Percentiles rank a stretch among this genome's conserved stretches.
phyloP scores from a whole-genome alignment of 2,329 filamentous ascomycete genomes.

The Exophiala spinifera region DNA sequence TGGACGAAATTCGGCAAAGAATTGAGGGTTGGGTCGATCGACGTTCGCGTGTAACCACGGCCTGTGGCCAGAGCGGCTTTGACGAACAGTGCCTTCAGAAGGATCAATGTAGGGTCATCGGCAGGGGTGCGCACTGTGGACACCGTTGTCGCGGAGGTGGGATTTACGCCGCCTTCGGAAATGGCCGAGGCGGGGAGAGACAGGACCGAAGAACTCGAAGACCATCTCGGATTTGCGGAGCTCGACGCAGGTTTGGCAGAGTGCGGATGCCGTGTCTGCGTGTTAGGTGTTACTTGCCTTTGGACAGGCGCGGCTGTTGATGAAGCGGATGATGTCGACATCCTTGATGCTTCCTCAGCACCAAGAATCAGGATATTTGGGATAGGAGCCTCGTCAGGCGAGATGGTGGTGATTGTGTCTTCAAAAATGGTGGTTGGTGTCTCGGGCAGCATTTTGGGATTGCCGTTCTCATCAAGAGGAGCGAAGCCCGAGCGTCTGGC shows the following conservation, averaged over 20 bases:
- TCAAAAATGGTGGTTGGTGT: slow-evolving; percentile 95
- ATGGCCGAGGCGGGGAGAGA: slow-evolving; percentile 64
- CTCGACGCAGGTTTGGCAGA: slow-evolving; percentile 22
- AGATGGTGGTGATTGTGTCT: slow-evolving; percentile 68
- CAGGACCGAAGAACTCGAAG: slow-evolving; percentile 73
- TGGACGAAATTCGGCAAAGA: slow-evolving; percentile 75
- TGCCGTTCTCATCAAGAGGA: slow-evolving; percentile 30
- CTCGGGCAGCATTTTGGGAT: slow-evolving; percentile 58
- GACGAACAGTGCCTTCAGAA: slow-evolving; percentile 74
- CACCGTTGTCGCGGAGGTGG: slow-evolving; percentile 47
- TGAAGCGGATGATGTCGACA: slow-evolving; percentile 16
- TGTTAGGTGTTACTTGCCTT: slow-evolving; percentile 16
- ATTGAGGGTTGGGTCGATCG: slow-evolving; percentile 54
- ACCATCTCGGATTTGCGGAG: slow-evolving; percentile 54
- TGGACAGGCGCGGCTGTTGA: slow-evolving; percentile 15
- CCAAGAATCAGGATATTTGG: slow-evolving; percentile 88
- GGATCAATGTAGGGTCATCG: slow-evolving; percentile 74
- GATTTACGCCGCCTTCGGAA: slow-evolving; percentile 23
- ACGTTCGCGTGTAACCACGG: slow-evolving; percentile 22
- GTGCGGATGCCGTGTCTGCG: slow-evolving; percentile 13
- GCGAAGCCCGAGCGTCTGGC: slow-evolving; percentile 43
- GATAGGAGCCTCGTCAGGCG: slow-evolving; percentile 71
- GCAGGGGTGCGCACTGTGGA: slow-evolving; percentile 43
- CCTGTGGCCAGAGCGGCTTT: slow-evolving; percentile 62
- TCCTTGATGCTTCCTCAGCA: slow-evolving; percentile 52